phyloP scores from a whole-genome alignment of 352 stramenopile species.

The Pythium sukuiense region DNA sequence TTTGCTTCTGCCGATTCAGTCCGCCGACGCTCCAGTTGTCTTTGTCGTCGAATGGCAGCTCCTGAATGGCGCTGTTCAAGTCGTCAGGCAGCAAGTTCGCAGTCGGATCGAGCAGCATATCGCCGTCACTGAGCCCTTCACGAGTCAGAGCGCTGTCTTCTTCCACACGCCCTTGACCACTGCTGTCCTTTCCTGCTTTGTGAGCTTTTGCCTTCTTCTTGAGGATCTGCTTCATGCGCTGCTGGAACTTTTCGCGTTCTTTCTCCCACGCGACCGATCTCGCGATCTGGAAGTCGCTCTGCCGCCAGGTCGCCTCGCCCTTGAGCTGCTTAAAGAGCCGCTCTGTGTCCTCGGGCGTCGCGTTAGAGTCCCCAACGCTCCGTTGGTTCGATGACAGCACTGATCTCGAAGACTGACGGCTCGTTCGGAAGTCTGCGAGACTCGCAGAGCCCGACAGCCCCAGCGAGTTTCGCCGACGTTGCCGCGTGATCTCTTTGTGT shows the following conservation, averaged over 20 bases:
- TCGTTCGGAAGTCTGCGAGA: neutral
- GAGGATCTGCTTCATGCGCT: slow-evolving; percentile 71
- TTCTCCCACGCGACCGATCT: slow-evolving; percentile 64
- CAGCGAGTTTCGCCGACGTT: slow-evolving; percentile 21
- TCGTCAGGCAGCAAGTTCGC: slow-evolving; percentile 34
- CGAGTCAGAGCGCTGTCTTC: slow-evolving; percentile 4
- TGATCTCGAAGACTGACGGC: neutral
- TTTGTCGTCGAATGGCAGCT: slow-evolving; percentile 70
- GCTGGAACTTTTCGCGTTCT: slow-evolving; percentile 66
- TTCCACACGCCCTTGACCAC: neutral
- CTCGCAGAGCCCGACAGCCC: neutral
- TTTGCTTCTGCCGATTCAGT: slow-evolving; percentile 71
- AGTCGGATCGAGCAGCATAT: slow-evolving; percentile 14
- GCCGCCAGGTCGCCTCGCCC: slow-evolving; percentile 69
- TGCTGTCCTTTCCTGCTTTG: neutral
- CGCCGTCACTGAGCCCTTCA: neutral
- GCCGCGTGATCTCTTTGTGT: slow-evolving; percentile 11
- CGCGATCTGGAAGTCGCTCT: slow-evolving; percentile 68
- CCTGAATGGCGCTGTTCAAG: slow-evolving; percentile 41
- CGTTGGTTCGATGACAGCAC: neutral
- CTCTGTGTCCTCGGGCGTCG: slow-evolving; percentile 23
- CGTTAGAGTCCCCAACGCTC: neutral
- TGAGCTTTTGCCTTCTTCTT: slow-evolving; percentile 38
- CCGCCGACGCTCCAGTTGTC: slow-evolving; percentile 80
- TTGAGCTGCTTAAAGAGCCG: slow-evolving; percentile 72